Evolutionary conservation across 495 filamentous ascomycete species (phyloP).

Genomic region (Cladorrhinum samala): DNA sequence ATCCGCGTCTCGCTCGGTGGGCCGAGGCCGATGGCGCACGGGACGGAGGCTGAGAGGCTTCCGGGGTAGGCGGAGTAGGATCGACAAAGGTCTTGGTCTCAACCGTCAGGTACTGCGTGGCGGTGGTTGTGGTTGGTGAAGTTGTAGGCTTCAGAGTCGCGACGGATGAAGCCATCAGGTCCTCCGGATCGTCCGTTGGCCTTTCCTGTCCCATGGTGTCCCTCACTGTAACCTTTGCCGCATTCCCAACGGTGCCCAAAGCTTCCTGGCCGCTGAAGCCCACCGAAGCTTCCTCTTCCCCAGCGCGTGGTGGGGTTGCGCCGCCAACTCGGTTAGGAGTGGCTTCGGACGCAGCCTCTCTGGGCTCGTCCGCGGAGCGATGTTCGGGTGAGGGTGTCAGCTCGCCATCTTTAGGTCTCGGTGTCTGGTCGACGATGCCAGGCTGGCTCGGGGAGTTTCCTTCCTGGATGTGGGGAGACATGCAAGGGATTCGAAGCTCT

Average conservation of each 20-base stretch:
- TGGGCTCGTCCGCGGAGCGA: background rate
- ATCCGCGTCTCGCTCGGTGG: conserved; percentile 26
- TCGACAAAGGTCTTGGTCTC: conserved; percentile 52
- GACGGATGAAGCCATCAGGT: conserved; percentile 48
- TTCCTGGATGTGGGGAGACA: conserved; percentile 28
- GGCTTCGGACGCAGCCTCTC: background rate
- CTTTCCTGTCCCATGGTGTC: conserved; percentile 5
- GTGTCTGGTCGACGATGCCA: conserved; percentile 15
- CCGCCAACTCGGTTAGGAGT: background rate
- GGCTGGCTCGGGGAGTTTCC: conserved; percentile 15
- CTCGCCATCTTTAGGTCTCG: conserved; percentile 5
- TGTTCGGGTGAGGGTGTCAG: conserved; percentile 7
- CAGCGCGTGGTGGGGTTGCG: background rate
- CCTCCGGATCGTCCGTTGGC: conserved; percentile 17
- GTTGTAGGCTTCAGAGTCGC: conserved; percentile 46
- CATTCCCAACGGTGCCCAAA: background rate
- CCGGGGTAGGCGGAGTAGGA: conserved; percentile 56
- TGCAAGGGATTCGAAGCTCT: conserved; percentile 18
- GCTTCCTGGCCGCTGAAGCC: conserved; percentile 6
- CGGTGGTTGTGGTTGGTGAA: conserved; percentile 21
- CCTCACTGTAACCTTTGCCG: background rate
- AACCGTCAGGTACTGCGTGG: conserved; percentile 36
- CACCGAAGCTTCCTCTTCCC: conserved; percentile 13
- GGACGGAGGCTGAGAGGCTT: conserved; percentile 41
- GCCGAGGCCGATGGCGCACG: conserved; percentile 42